These are phyloP conservation scores for Quercus alba DNA, from an alignment of 306 rosid species.

Conservation along the genomic window DNA sequence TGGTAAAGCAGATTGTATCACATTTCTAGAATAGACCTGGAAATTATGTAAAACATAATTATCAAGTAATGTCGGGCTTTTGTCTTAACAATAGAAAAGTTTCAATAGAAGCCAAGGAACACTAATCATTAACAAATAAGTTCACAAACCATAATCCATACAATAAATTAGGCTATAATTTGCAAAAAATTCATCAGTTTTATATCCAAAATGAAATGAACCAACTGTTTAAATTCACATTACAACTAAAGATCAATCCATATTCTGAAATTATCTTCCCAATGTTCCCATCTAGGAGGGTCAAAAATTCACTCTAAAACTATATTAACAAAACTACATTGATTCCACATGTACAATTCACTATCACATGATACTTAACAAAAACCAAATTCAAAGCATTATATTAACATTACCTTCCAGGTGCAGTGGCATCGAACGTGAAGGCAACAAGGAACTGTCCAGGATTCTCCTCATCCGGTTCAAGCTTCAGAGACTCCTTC, in stretches of 20 bases:
- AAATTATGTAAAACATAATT: not conserved
- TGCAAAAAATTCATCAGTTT: not conserved
- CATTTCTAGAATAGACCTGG: not conserved
- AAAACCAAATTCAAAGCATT: not conserved
- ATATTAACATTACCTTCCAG: slow-evolving; percentile 28
- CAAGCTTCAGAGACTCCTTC: slow-evolving; percentile 39
- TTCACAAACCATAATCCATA: not conserved
- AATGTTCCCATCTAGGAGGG: not conserved
- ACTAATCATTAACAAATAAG: not conserved
- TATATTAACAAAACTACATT: not conserved
- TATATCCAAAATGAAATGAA: not conserved
- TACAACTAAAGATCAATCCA: not conserved
- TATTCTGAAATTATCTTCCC: not conserved
- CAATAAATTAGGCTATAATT: not conserved
- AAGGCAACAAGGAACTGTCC: slow-evolving; percentile 35
- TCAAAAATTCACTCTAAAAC: not conserved
- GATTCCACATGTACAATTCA: not conserved
- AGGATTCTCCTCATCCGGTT: slow-evolving; percentile 42
- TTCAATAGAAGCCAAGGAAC: not conserved
- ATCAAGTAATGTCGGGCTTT: not conserved
- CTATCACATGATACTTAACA: too few species aligned
- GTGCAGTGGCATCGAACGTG: slow-evolving; percentile 46
- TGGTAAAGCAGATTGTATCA: not conserved
- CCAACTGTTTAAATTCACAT: not conserved
- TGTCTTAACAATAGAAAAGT: not conserved